Percentiles rank a stretch among this genome's conserved stretches.
These are phyloP conservation scores for Lipomyces starkeyi DNA, from an alignment of 805 yeast genomes.

Conservation along the genomic window DNA sequence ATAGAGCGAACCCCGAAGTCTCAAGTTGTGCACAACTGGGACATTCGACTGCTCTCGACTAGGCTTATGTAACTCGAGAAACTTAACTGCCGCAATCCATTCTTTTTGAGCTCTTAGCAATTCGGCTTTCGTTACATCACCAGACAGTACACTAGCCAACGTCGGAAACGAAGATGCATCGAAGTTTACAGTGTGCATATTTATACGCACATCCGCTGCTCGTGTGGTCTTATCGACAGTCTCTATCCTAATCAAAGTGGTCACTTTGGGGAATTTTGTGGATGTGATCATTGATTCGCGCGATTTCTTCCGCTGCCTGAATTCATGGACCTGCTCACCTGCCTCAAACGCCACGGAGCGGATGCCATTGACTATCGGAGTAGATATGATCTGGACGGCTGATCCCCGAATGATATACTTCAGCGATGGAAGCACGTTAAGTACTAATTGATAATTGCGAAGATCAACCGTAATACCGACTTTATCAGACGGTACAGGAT, in stretches of 20 bases:
- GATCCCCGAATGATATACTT: slow-evolving; percentile 27
- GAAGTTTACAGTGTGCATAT: slow-evolving; percentile 24
- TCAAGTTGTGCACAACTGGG: slow-evolving; percentile 5
- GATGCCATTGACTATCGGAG: slow-evolving; percentile 13
- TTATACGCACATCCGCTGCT: slow-evolving; percentile 17
- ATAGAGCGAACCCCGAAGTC: slow-evolving; percentile 20
- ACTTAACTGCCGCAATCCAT: slow-evolving; percentile 21
- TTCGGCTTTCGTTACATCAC: slow-evolving; percentile 33
- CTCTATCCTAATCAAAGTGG: slow-evolving; percentile 26
- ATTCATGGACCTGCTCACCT: slow-evolving; percentile 36
- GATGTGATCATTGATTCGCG: slow-evolving; percentile 33
- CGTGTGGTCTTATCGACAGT: neutral
- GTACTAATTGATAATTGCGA: slow-evolving; percentile 14
- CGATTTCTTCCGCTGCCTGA: slow-evolving; percentile 25
- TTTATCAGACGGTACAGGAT: slow-evolving; percentile 11
- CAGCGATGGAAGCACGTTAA: slow-evolving; percentile 33
- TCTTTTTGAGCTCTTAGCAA: slow-evolving; percentile 23
- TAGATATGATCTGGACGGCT: slow-evolving; percentile 22
- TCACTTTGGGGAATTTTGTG: slow-evolving; percentile 25
- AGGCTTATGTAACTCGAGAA: slow-evolving; percentile 6
- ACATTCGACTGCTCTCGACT: neutral
- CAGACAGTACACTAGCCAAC: slow-evolving; percentile 33
- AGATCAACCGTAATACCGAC: slow-evolving; percentile 26
- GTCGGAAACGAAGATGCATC: slow-evolving; percentile 36
- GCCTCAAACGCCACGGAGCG: slow-evolving; percentile 31